Conservation (phyloP, 208 protist genomes). For the Vickermania ingenoplastis region DNA sequence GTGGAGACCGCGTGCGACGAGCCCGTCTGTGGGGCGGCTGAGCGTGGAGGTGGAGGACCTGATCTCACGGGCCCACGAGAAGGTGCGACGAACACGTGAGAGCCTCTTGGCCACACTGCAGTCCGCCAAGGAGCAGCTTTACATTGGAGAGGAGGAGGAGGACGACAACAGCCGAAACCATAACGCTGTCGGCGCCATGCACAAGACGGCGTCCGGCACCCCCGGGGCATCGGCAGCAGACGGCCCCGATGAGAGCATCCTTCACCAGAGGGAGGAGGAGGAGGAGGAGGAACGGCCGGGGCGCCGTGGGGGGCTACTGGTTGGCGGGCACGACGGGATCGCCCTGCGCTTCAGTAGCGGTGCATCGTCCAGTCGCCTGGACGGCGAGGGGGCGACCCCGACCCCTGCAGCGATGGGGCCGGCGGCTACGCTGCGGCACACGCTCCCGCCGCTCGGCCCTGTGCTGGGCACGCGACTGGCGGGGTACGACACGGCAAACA, state of each 20-base stretch:
- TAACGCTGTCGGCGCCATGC: not conserved
- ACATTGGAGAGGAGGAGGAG: not conserved
- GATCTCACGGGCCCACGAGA: slow-evolving; percentile 46
- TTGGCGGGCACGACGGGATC: not conserved
- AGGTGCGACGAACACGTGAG: slow-evolving; percentile 57
- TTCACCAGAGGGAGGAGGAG: not conserved
- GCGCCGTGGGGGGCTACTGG: no score
- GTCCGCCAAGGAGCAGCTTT: slow-evolving; percentile 2
- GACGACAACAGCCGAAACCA: no score
- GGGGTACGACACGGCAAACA: slow-evolving; percentile 43
- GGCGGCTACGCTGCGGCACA: slow-evolving; percentile 8
- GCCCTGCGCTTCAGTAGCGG: not conserved
- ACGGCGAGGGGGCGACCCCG: no score
- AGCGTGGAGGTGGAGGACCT: slow-evolving; percentile 59
- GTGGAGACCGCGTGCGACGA: no score
- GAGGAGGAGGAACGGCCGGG: not conserved
- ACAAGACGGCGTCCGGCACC: not conserved
- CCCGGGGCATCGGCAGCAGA: no score
- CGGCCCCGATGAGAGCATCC: no score
- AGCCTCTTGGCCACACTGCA: slow-evolving; percentile 45
- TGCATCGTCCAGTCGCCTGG: not conserved
- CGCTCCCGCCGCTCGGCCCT: slow-evolving; percentile 23
- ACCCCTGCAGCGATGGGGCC: not conserved
- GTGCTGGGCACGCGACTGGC: slow-evolving; percentile 42
- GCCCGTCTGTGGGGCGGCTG: slow-evolving; percentile 22